Evolutionary conservation across 2,329 filamentous ascomycete species (phyloP).

Genomic region (Ophiostoma quercus): DNA sequence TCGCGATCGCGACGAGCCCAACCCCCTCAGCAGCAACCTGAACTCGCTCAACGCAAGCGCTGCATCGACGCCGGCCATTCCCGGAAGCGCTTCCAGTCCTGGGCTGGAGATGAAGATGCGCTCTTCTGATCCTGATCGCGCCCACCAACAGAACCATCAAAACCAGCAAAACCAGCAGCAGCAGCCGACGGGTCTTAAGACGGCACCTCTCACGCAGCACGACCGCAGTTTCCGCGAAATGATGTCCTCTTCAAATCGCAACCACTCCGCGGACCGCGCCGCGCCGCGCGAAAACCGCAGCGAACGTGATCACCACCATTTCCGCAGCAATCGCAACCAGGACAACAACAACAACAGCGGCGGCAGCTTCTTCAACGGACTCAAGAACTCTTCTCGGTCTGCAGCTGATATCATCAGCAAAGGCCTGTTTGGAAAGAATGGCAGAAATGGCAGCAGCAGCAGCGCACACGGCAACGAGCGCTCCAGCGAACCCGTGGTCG

Average conservation of each 20-base stretch:
- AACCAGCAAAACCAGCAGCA: constrained; percentile 1
- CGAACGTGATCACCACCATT: background rate
- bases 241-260: constrained; percentile 60
- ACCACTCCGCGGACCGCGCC: constrained; percentile 67
- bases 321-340: constrained; percentile 13
- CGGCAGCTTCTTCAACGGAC: constrained; percentile 64
- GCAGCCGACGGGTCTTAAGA: constrained; percentile 45
- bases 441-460: constrained; percentile 60
- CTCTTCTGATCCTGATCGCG: constrained; percentile 34
- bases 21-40: constrained; percentile 22
- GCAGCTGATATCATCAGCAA: constrained; percentile 79
- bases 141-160: constrained; percentile 28
- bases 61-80: background rate
- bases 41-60: constrained; percentile 6
- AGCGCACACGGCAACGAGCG: constrained; percentile 36
- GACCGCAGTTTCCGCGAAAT: constrained; percentile 65
- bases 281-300: constrained; percentile 38
- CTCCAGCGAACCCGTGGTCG: constrained; percentile 57
- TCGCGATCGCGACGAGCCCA: constrained; percentile 45
- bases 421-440: constrained; percentile 73
- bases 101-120: constrained; percentile 27
- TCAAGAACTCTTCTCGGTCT: constrained; percentile 66
- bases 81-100: constrained; percentile 19
- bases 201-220: constrained; percentile 56
- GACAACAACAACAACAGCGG: constrained; percentile 47